Evolutionary conservation across 768 basidiomycete genomes (phyloP).

Genomic region (Lepiota brunneoincarnata): DNA sequence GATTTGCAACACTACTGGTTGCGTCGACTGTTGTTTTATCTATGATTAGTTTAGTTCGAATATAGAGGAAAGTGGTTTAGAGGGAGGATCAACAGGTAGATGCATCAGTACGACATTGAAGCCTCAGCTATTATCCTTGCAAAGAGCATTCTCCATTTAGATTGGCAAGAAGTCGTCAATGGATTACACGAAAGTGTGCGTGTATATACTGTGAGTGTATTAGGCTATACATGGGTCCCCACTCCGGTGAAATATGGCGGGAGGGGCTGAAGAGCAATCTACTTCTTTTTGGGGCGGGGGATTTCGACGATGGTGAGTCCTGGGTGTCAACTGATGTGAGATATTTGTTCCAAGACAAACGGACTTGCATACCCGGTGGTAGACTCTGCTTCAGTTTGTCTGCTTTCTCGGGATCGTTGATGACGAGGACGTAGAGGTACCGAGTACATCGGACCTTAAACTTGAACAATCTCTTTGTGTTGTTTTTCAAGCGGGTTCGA

Average conservation of each 20-base stretch:
- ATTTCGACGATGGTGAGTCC: constrained; percentile 75
- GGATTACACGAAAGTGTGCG: neutral
- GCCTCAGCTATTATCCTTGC: too few relatives aligned
- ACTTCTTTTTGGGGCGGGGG: constrained; percentile 77
- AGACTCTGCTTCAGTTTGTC: constrained; percentile 95
- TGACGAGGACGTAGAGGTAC: constrained; percentile 94
- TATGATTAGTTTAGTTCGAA: constrained; percentile 2
- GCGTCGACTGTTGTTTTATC: constrained; percentile 10
- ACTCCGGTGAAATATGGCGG: neutral
- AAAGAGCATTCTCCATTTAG: neutral
- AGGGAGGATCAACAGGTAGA: too few relatives aligned
- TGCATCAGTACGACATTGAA: too few relatives aligned
- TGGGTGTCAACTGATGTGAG: constrained; percentile 22
- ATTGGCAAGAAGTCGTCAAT: neutral
- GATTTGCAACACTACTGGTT: constrained; percentile 19
- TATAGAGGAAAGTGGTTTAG: neutral
- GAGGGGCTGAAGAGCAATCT: constrained; percentile 24
- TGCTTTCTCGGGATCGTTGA: constrained; percentile 97
- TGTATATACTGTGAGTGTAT: constrained; percentile 3
- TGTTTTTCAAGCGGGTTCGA: constrained; percentile 73
- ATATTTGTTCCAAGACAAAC: neutral
- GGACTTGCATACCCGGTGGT: constrained; percentile 75
- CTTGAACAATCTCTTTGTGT: constrained; percentile 84
- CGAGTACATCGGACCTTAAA: constrained; percentile 98
- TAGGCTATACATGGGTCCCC: constrained; percentile 14